A percentile compares a stretch with the other conserved stretches of the same genome.
Conservation (phyloP, 306 rosid species). For the Vicia faba region DNA sequence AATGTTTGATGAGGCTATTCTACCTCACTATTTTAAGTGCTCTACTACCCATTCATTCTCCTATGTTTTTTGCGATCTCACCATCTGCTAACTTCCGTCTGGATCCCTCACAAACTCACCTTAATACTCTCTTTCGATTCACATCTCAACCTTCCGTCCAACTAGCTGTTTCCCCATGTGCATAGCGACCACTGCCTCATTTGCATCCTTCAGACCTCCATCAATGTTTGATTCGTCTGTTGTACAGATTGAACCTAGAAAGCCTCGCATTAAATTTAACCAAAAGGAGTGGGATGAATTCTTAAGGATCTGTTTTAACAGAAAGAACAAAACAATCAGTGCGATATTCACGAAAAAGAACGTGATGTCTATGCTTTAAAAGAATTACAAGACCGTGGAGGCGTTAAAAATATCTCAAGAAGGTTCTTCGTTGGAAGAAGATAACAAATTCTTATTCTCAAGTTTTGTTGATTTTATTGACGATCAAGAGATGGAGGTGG, state of each 20-base stretch:
- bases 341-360: slow-evolving; percentile 81
- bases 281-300: slow-evolving; percentile 96
- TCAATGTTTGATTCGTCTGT: slow-evolving; percentile 94
- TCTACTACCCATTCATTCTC: no score
- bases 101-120: no score
- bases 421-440: slow-evolving; percentile 42
- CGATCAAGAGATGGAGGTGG: slow-evolving; percentile 55
- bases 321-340: slow-evolving; percentile 95
- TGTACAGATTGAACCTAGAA: slow-evolving; percentile 83
- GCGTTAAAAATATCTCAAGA: slow-evolving; percentile 53
- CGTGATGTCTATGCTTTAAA: slow-evolving; percentile 74
- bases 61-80: no score
- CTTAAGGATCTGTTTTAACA: slow-evolving; percentile 72
- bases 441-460: slow-evolving; percentile 40
- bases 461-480: slow-evolving; percentile 52
- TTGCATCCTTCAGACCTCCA: slow-evolving; percentile 90
- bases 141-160: no score
- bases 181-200: no score
- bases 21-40: no score
- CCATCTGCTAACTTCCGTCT: no score
- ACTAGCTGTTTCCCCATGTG: no score
- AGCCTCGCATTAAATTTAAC: slow-evolving; percentile 68
- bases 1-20: slow-evolving; percentile 37
- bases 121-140: no score
- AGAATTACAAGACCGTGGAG: slow-evolving; percentile 75